Percentiles rank a stretch among this genome's conserved stretches.
These are phyloP conservation scores for Conidiobolus incongruus DNA, from an alignment of 371 early-diverging fungal genomes.

Conservation along the genomic window DNA sequence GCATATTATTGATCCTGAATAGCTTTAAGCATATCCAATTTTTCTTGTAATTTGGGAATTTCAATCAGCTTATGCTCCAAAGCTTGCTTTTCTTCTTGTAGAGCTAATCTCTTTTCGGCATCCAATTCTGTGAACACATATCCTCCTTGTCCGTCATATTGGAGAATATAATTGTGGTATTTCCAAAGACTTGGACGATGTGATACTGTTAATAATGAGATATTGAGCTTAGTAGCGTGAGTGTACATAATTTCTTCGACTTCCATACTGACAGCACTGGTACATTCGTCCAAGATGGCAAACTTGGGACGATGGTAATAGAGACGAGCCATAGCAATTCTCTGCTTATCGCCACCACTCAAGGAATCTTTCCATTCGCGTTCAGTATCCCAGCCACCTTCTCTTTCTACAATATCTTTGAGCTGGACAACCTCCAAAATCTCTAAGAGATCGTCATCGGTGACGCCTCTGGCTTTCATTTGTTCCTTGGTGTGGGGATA, in stretches of 20 bases:
- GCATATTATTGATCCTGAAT: conserved; percentile 8
- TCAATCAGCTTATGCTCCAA: conserved; percentile 48
- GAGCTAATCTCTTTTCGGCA: conserved; percentile 60
- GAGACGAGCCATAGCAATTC: conserved; percentile 74
- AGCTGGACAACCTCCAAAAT: conserved; percentile 57
- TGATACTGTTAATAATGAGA: conserved; percentile 69
- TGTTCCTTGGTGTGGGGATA: conserved; percentile 58
- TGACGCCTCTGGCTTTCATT: conserved; percentile 28
- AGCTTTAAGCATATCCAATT: conserved; percentile 31
- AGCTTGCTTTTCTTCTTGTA: conserved; percentile 43
- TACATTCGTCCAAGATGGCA: conserved; percentile 81
- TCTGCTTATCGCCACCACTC: conserved; percentile 71
- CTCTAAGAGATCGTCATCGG: conserved; percentile 39
- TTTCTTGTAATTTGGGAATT: conserved; percentile 37
- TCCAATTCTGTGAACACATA: conserved; percentile 70
- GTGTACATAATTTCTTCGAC: conserved; percentile 78
- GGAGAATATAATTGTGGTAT: conserved; percentile 63
- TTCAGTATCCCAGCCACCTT: conserved; percentile 73
- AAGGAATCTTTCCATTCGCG: conserved; percentile 67
- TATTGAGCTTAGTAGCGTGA: conserved; percentile 57
- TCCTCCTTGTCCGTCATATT: conserved; percentile 77
- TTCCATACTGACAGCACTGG: conserved; percentile 76
- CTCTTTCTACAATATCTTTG: conserved; percentile 51
- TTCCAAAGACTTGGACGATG: conserved; percentile 73
- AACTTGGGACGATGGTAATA: conserved; percentile 79